A percentile compares a stretch with the other conserved stretches of the same genome.
phyloP scores from a whole-genome alignment of 805 yeast genomes.

The Jamesozyma lodderae region DNA sequence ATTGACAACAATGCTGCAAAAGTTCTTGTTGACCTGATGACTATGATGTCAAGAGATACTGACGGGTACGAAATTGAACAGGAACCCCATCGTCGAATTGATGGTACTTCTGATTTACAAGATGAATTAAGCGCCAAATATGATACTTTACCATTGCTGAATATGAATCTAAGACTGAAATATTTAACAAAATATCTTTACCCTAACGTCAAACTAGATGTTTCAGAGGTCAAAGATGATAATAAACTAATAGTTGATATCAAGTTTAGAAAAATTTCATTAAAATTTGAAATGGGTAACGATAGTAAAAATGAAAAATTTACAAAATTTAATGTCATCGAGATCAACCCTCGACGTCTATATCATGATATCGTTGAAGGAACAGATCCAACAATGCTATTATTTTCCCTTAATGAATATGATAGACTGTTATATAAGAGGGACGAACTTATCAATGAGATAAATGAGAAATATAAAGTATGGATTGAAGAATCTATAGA shows the following conservation, averaged over 20 bases:
- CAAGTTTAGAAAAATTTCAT: background rate
- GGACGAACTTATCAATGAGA: conserved; percentile 3
- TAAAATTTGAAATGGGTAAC: background rate
- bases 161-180: conserved; percentile 16
- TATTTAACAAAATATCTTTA: conserved; percentile 13
- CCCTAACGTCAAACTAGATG: conserved; percentile 7
- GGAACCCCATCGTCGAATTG: conserved; percentile 4
- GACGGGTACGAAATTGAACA: background rate
- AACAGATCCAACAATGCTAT: conserved; percentile 6
- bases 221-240: background rate
- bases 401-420: conserved; percentile 21
- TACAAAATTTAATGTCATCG: background rate
- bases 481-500: background rate
- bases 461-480: conserved; percentile 2
- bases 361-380: background rate
- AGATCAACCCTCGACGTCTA: conserved; percentile 3
- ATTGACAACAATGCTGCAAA: conserved; percentile 9
- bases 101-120: conserved; percentile 15
- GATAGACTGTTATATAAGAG: conserved; percentile 15
- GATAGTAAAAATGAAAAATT: background rate
- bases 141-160: conserved; percentile 24
- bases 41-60: conserved; percentile 3
- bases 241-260: background rate
- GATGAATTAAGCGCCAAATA: conserved; percentile 17
- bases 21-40: conserved; percentile 9